Percentiles rank a stretch among this genome's conserved stretches.
Conservation (phyloP, 2,329 filamentous ascomycete species). For the Ophiostoma ulmi region DNA sequence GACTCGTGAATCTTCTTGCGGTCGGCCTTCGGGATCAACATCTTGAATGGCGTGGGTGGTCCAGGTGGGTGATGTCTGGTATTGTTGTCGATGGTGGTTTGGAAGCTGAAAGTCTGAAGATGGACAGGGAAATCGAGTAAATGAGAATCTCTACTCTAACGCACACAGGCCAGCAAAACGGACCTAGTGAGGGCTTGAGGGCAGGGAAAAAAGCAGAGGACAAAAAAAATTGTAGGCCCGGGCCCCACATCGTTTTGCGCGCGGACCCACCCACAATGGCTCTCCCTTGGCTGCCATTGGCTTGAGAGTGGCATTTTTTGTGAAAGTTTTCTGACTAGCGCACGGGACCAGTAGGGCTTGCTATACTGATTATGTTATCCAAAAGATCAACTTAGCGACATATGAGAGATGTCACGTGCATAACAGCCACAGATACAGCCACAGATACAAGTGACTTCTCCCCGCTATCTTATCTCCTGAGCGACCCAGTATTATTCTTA, state of each 20-base stretch:
- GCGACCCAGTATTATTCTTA: neutral
- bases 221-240: conserved; percentile 22
- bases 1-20: conserved; percentile 98
- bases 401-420: neutral
- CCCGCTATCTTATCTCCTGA: conserved; percentile 2
- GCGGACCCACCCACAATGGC: conserved; percentile 1
- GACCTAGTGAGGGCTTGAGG: conserved; percentile 11
- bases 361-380: conserved; percentile 13
- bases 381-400: neutral
- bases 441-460: neutral
- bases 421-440: neutral
- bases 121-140: conserved; percentile 15
- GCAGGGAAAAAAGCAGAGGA: conserved; percentile 16
- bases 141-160: conserved; percentile 14
- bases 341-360: conserved; percentile 29
- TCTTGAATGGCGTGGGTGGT: conserved; percentile 48
- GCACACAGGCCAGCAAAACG: conserved; percentile 13
- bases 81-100: conserved; percentile 31
- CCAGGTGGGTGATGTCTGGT: conserved; percentile 30
- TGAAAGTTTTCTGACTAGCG: conserved; percentile 21
- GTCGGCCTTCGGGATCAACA: conserved; percentile 99
- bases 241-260: conserved; percentile 8
- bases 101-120: conserved; percentile 19
- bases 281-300: neutral
- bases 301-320: conserved; percentile 22